phyloP scores from a whole-genome alignment of 2,329 filamentous ascomycete genomes.

The Stenocarpella maydis region DNA sequence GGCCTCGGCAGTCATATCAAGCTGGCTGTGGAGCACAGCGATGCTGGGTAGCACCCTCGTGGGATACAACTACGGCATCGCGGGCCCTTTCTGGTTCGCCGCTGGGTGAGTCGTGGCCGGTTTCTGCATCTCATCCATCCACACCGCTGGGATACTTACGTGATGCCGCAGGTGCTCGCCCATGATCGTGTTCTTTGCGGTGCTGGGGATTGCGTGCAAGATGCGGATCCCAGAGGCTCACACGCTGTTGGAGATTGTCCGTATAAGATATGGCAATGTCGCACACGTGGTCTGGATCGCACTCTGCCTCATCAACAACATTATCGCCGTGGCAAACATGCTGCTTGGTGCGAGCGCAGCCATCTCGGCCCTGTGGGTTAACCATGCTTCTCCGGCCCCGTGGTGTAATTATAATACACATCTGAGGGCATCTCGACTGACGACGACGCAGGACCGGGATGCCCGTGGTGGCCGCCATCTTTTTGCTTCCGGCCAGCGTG shows the following conservation, averaged over 20 bases:
- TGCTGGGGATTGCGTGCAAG: constrained; percentile 57
- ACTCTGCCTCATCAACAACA: constrained; percentile 52
- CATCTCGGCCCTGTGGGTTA: constrained; percentile 44
- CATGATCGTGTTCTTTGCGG: constrained; percentile 60
- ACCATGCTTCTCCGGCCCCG: too few relatives aligned
- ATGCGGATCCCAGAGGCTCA: constrained; percentile 59
- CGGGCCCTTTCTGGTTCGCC: constrained; percentile 66
- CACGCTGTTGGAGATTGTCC: constrained; percentile 59
- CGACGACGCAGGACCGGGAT: constrained; percentile 25
- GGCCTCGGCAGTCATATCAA: constrained; percentile 44
- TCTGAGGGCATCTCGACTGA: background rate
- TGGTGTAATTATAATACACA: too few relatives aligned
- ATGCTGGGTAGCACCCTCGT: constrained; percentile 57
- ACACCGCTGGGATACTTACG: too few relatives aligned
- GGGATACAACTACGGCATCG: constrained; percentile 62
- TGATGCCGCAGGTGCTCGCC: constrained; percentile 50
- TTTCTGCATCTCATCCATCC: too few relatives aligned
- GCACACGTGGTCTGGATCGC: constrained; percentile 51
- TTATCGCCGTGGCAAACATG: constrained; percentile 55
- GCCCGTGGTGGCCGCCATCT: constrained; percentile 38
- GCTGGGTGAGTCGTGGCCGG: constrained; percentile 44
- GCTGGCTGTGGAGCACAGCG: constrained; percentile 53
- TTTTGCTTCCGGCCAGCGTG: constrained; percentile 48
- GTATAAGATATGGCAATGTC: constrained; percentile 54
- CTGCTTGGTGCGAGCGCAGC: constrained; percentile 54